Percentiles rank a stretch among this genome's conserved stretches.
Evolutionary conservation across 495 filamentous ascomycete genomes (phyloP).

Genomic region (Tuber brumale): DNA sequence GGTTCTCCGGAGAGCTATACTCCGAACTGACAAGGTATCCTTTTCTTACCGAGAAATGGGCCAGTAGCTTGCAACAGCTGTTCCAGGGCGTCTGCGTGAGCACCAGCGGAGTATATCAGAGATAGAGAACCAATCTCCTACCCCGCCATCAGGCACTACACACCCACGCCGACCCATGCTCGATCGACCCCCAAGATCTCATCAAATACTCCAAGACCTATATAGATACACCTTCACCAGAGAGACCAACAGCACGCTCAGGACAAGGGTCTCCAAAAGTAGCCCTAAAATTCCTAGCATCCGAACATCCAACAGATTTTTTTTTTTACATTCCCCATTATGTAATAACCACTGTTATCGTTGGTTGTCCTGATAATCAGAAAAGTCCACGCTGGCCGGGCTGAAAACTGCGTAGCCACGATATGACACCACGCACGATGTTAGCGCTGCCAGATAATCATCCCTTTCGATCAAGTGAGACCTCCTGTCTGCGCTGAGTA

Average conservation of each 20-base stretch:
- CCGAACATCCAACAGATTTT: not conserved
- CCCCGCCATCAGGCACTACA: not conserved
- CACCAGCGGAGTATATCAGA: not conserved
- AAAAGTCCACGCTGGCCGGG: not conserved
- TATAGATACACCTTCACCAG: not conserved
- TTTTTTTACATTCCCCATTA: not conserved
- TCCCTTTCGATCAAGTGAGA: not conserved
- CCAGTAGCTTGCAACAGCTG: not conserved
- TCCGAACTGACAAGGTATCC: not conserved
- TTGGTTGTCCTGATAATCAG: not conserved
- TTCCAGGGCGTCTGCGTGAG: not conserved
- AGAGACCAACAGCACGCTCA: too few species aligned
- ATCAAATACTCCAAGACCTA: not conserved
- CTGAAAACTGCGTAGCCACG: not conserved
- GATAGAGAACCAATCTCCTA: not conserved
- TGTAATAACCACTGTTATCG: conserved; percentile 1
- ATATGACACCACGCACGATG: not conserved
- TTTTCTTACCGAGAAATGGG: not conserved
- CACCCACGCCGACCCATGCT: not conserved
- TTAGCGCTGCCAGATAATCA: not conserved
- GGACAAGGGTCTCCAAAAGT: not conserved
- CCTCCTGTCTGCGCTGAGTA: not conserved
- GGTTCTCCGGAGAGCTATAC: not conserved
- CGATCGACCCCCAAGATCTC: not conserved
- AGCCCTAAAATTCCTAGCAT: not conserved